Evolutionary conservation across 1,139 yeast genomes (phyloP), one percentile per base, ranked within the genome.

Genomic region (Suhomyces yuchorum): DNA sequence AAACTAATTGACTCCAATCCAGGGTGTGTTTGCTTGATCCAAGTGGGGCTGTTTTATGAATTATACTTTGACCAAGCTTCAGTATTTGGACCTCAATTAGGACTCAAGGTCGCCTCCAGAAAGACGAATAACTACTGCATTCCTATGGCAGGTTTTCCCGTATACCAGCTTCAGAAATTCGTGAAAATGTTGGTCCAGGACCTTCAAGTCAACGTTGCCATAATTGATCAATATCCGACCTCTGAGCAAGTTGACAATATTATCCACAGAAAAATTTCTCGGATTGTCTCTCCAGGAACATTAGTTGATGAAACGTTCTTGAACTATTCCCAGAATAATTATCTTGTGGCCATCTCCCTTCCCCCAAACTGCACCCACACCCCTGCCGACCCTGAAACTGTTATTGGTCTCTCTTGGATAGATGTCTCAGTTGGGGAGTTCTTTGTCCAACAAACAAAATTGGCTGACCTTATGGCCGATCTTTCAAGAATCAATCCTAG

Each of bases 121-220:
- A 70, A 67, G 53, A 78, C 80, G 34, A 73, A 67, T 33, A 71
- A 67, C 46, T 78, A 75, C 40, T 67, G 66, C 8, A 81, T 91
- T 1, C 82, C 96, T 1, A 90, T 93, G 88, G 90, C 97, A 0
- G 99, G 99, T 0, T 93, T 93, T 59, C 98, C 99, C 0, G 71
- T 78, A 8, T 68, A 68, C 42, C 91, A 85, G 54, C 66, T 91
- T 28, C 87, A 85, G 48, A 80, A 90, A 51, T 91, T 88, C 57
- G 78, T 91, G 36, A 83, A 84, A 58, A 73, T 82, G 2, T 74
- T 92, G 40, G 96, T 92, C 1, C 83, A 84, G 50, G 89, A 85
- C 41, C 67, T 80, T 33, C 84, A 82, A 4, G 77, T 76, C 41
- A 85, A 84, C 44, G 97, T 91, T 0, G 96, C 93, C 0, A 76